Conservation (phyloP, 345 rosid genomes). For the Jatropha curcas region DNA sequence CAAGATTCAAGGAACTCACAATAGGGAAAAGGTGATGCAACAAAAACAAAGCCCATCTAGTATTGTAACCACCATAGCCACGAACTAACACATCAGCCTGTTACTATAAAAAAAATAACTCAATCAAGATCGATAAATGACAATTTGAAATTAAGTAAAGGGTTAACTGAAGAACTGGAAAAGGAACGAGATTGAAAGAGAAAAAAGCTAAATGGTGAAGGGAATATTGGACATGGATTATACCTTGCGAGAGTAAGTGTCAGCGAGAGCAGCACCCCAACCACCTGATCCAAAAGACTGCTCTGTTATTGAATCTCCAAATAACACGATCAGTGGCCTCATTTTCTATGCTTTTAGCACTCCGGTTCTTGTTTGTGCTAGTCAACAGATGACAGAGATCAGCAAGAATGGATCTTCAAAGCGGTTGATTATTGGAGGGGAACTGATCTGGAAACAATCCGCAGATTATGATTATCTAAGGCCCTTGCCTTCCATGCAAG, state of each 20-base stretch:
- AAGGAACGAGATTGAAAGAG: background rate
- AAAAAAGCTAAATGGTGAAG: background rate
- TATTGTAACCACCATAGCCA: conserved; percentile 94
- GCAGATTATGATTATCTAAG: no score
- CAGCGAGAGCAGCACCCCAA: conserved; percentile 85
- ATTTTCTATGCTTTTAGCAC: conserved; percentile 21
- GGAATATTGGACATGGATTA: background rate
- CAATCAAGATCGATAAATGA: background rate
- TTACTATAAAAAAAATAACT: no score
- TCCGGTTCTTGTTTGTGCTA: no score
- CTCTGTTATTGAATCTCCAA: conserved; percentile 90
- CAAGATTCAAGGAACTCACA: conserved; percentile 35
- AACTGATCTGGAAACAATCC: no score
- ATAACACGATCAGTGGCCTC: conserved; percentile 77
- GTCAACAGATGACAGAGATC: no score
- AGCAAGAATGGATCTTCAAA: no score
- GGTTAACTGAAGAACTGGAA: background rate
- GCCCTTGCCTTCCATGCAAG: no score
- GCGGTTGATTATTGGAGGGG: no score
- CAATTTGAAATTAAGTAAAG: background rate
- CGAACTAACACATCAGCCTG: conserved; percentile 83
- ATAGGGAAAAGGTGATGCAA: conserved; percentile 69
- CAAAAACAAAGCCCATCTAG: conserved; percentile 91
- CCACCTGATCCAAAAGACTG: conserved; percentile 78
- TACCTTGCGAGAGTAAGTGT: conserved; percentile 83